These are phyloP conservation scores for Aspergillus puulaauensis DNA, from an alignment of 2,329 filamentous ascomycete genomes.

Conservation along the genomic window DNA sequence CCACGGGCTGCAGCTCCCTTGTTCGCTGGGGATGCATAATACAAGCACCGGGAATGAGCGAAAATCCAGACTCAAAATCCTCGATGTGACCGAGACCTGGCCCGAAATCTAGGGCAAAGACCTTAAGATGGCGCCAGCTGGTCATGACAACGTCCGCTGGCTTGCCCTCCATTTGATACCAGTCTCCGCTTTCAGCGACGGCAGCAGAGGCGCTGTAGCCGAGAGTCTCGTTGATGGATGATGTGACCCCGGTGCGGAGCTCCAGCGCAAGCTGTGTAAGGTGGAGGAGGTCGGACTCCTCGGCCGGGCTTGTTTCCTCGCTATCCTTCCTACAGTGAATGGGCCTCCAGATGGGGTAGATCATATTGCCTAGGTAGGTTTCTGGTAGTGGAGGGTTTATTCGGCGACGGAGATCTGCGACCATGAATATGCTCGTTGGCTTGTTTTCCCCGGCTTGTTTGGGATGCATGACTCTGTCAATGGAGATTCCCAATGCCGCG, in stretches of 20 bases:
- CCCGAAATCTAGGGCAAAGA: background rate
- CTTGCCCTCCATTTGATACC: background rate
- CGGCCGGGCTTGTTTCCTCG: background rate
- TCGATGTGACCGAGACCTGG: background rate
- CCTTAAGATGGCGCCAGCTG: background rate
- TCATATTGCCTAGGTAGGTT: slow-evolving; percentile 7
- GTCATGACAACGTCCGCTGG: background rate
- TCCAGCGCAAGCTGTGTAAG: background rate
- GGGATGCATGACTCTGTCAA: background rate
- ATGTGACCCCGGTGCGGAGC: background rate
- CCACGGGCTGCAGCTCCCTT: background rate
- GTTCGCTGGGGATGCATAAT: background rate
- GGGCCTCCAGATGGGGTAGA: background rate
- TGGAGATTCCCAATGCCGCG: background rate
- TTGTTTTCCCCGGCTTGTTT: background rate
- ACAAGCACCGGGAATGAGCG: background rate
- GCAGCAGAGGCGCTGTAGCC: slow-evolving; percentile 1
- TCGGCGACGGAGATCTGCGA: slow-evolving; percentile 1
- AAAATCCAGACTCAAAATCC: background rate
- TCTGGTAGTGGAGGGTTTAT: slow-evolving; percentile 2
- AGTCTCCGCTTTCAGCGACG: slow-evolving; percentile 1
- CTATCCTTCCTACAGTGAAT: background rate
- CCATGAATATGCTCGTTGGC: background rate
- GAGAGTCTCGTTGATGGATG: background rate
- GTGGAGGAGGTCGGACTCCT: background rate